Conservation (phyloP, 208 protist genomes). For the Leishmania braziliensis region DNA sequence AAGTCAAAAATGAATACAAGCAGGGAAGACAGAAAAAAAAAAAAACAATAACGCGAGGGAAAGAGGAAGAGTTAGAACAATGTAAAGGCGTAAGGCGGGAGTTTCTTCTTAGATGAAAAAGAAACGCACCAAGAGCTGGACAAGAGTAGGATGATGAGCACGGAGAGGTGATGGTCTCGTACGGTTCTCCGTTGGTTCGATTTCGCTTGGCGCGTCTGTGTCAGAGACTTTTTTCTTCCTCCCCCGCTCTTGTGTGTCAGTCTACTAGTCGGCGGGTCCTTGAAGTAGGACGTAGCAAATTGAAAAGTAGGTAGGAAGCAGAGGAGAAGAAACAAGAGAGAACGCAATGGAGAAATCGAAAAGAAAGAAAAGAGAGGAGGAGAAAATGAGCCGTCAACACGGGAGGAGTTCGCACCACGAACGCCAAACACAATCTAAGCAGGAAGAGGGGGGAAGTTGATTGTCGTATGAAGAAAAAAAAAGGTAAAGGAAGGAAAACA, state of each 20-base stretch:
- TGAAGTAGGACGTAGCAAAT: not conserved
- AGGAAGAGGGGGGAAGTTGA: not conserved
- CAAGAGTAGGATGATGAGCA: not conserved
- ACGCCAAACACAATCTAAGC: not conserved
- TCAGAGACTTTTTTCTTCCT: not conserved
- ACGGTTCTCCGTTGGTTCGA: not conserved
- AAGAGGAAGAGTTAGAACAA: not conserved
- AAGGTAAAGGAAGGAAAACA: not conserved
- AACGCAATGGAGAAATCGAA: not conserved
- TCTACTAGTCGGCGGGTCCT: not conserved
- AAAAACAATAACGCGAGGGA: not conserved
- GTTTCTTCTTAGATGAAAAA: not conserved
- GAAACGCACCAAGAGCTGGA: not conserved
- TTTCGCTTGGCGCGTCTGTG: not conserved
- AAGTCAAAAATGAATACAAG: not conserved
- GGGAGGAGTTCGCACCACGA: not conserved
- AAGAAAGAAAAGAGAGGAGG: constrained; percentile 2
- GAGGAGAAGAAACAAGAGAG: not conserved
- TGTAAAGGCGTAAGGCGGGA: not conserved
- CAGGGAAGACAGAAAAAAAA: not conserved
- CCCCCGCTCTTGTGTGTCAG: not conserved
- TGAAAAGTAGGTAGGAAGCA: not conserved
- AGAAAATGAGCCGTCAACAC: not conserved
- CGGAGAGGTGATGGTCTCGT: not conserved
- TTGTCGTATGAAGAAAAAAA: not conserved